Conservation (phyloP, 148 eudicot genomes). For the Camellia granthamiana region DNA sequence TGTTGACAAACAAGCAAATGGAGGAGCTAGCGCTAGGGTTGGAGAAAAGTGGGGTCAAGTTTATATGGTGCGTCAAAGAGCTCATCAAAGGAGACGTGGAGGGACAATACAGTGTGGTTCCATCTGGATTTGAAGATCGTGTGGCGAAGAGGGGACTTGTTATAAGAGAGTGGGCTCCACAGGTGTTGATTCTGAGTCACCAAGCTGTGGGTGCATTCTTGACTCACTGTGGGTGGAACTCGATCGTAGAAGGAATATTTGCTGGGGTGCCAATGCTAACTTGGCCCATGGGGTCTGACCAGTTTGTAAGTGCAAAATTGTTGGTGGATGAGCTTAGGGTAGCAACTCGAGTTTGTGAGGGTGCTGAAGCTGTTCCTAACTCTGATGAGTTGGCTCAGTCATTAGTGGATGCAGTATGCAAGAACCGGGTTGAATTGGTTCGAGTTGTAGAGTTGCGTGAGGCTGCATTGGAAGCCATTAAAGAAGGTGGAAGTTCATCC, state of each 20-base stretch:
- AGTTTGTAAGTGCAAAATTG: conserved; percentile 29
- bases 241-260: conserved; percentile 9
- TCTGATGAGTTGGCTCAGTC: conserved; percentile 28
- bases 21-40: conserved; percentile 31
- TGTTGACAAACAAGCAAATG: conserved; percentile 40
- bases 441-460: conserved; percentile 24
- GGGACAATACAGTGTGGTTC: conserved; percentile 31
- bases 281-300: conserved; percentile 54
- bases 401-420: neutral
- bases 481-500: conserved; percentile 20
- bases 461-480: conserved; percentile 24
- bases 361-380: conserved; percentile 24
- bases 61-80: conserved; percentile 27
- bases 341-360: conserved; percentile 34
- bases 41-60: conserved; percentile 40
- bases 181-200: conserved; percentile 38
- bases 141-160: conserved; percentile 35
- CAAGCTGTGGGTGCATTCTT: conserved; percentile 33
- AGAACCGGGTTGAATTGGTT: neutral
- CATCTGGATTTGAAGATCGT: conserved; percentile 42
- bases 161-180: conserved; percentile 46
- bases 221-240: conserved; percentile 58
- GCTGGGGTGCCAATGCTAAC: conserved; percentile 41
- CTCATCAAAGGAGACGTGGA: conserved; percentile 21
- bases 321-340: conserved; percentile 35